Conservation (phyloP, 805 yeast species). For the Zygotorulaspora florentina region DNA sequence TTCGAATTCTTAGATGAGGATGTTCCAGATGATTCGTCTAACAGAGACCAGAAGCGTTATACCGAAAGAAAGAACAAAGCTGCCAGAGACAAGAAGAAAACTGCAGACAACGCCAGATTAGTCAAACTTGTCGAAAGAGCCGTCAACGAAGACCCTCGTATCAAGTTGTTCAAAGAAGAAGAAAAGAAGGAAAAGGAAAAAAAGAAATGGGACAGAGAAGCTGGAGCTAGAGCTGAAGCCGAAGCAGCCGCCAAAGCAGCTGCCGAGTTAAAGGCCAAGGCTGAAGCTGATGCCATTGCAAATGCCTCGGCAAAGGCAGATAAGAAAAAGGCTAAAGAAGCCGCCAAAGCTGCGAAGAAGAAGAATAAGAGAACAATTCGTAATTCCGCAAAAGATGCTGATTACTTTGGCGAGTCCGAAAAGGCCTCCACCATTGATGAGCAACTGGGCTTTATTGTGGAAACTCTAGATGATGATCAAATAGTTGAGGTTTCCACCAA, state of each 20-base stretch:
- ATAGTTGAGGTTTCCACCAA: slow-evolving; percentile 70
- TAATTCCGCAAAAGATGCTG: slow-evolving; percentile 73
- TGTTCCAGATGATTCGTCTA: slow-evolving; percentile 97
- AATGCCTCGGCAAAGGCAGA: slow-evolving; percentile 60
- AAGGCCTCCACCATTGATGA: slow-evolving; percentile 65
- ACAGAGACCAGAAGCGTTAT: slow-evolving; percentile 99
- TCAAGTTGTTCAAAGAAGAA: slow-evolving; percentile 84
- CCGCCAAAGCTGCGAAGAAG: slow-evolving; percentile 85
- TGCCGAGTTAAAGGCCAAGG: slow-evolving; percentile 78
- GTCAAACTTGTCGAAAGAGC: slow-evolving; percentile 86
- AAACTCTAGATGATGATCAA: slow-evolving; percentile 72
- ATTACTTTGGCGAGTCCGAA: slow-evolving; percentile 76
- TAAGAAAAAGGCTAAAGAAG: slow-evolving; percentile 93
- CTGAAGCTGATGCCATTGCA: slow-evolving; percentile 69
- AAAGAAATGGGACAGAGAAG: slow-evolving; percentile 96
- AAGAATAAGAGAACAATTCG: slow-evolving; percentile 90
- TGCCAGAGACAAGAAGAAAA: slow-evolving; percentile 94
- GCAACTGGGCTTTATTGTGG: slow-evolving; percentile 77
- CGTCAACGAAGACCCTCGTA: slow-evolving; percentile 87
- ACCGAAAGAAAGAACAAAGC: slow-evolving; percentile 96
- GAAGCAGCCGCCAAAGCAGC: slow-evolving; percentile 85
- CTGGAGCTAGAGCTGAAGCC: slow-evolving; percentile 95
- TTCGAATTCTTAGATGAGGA: slow-evolving; percentile 98
- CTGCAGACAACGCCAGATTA: slow-evolving; percentile 90
- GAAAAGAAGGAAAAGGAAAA: slow-evolving; percentile 93